Evolutionary conservation across 371 early-diverging fungal species (phyloP).

Genomic region (Apophysomyces sp.): DNA sequence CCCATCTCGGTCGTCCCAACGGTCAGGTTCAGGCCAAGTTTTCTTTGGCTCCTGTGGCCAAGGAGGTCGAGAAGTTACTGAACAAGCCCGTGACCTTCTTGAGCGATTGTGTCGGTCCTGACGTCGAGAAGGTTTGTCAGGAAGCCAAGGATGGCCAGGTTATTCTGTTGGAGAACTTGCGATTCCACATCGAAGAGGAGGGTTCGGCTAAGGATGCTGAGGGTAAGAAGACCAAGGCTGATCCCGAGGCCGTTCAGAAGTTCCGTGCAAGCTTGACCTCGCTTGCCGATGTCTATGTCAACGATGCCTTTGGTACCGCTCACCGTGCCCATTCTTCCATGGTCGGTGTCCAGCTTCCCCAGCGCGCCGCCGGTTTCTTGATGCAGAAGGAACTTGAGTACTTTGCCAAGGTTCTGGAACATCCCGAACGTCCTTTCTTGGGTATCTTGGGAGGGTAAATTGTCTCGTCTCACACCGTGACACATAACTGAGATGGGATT

Average conservation of each 20-base stretch:
- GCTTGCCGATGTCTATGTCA: slow-evolving; percentile 96
- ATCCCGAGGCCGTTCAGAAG: slow-evolving; percentile 70
- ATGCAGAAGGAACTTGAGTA: slow-evolving; percentile 99
- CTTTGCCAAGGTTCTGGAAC: slow-evolving; percentile 95
- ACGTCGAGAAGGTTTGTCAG: slow-evolving; percentile 84
- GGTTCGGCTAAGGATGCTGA: slow-evolving; percentile 90
- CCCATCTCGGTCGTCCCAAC: slow-evolving; percentile 98
- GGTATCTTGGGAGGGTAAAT: slow-evolving; percentile 96
- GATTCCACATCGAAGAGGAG: slow-evolving; percentile 99
- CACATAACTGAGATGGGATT: neutral
- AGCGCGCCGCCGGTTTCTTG: slow-evolving; percentile 94
- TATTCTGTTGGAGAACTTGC: slow-evolving; percentile 96
- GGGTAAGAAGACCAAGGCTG: slow-evolving; percentile 92
- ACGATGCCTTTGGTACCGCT: slow-evolving; percentile 99
- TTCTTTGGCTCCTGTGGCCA: slow-evolving; percentile 92
- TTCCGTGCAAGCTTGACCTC: slow-evolving; percentile 92
- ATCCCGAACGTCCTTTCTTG: slow-evolving; percentile 93
- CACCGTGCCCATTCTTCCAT: slow-evolving; percentile 97
- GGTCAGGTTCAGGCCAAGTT: slow-evolving; percentile 86
- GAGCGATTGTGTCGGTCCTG: slow-evolving; percentile 89
- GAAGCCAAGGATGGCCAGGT: slow-evolving; percentile 80
- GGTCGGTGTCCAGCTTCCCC: slow-evolving; percentile 92
- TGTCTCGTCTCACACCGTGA: neutral
- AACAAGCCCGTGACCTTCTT: slow-evolving; percentile 88
- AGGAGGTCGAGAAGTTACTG: slow-evolving; percentile 83